Evolutionary conservation across 768 basidiomycete genomes (phyloP), one percentile per base, ranked within the genome.

Genomic region (Termitomyces sp.): DNA sequence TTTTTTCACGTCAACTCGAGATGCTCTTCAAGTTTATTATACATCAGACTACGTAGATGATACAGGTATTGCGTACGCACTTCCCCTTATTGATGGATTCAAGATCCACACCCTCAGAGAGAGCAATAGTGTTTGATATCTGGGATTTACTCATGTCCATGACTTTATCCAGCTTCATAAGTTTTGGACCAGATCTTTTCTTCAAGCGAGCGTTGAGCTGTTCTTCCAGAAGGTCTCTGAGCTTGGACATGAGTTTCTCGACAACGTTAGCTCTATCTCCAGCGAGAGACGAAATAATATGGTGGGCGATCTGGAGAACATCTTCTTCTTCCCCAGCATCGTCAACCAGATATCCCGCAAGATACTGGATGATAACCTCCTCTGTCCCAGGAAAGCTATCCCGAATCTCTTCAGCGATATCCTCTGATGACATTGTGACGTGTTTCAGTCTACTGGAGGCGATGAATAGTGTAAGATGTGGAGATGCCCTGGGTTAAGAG

Each of bases 51-150:
- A 60, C 56, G 53, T 55, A 34, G n/a, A 36, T 7, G 36, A 60
- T 54, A 47, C 20, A 54, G 39, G 47, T 49, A 30, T 44, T 61
- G 47, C 41, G 31, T 31, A 76, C 72, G 70, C 77, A 93, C 91
- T 95, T 95, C 78, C 90, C 93, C 80, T 95, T 95, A 75, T 93
- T 94, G 55, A 93, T 92, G 41, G 90, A 91, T 72, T 93, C 92
- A 55, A 95, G 76, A 70, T 95, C 93, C 41, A 95, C 91, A 15
- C 91, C 91, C 62, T 93, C 90, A 0, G 83, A 78, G 50, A 95
- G 75, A 5, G 84, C 88, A 62, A 93, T 88, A 7, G 92, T 93
- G 58, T 74, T 88, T 31, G 90, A 92, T 70, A 93, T 84, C 50
- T 85, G 81, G 2, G 86, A 74, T 73, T 90, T 91, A 76, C 89